Base-by-base conservation (phyloP, 2,329 filamentous ascomycete species). In the Alternaria postmessia region DNA sequence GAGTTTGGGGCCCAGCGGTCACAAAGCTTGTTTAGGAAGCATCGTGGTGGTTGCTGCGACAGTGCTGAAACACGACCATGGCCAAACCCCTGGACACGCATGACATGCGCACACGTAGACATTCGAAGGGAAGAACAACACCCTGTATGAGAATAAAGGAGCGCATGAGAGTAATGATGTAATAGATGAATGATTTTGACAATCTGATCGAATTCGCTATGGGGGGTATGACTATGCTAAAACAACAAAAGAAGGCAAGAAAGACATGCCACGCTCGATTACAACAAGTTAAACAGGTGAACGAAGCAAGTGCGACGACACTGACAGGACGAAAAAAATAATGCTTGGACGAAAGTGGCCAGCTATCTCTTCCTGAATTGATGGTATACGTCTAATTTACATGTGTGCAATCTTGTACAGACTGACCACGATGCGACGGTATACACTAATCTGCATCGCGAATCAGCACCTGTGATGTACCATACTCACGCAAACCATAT, bases 31-130 rank as follows among this genome's bases (percentile, higher is more conserved):
- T 51, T 66, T 56, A 22, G 66, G 69, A 48, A 57, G 53, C 62
- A 20, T 59, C 49, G 64, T 54, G 63, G 58, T 57, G 60, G 60
- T 26, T 43, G 65, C 56, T 75, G 73, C 68, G 72, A 76, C 74
- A 53, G 53, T 60, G 41, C 62, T 76, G 74, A 62, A 62, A 62
- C 59, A 34, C 39, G 54, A 52, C 46, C 46, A 36, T 49, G 44
- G 26, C 34, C 7, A 16, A 30, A 20, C 41, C 52, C 52, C 34
- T 47, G 16, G 52, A 36, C 28, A 28, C 14, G 32, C 24, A 54
- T 49, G 22, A 54, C 26, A 42, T 42, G 49, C 49, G 32, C 46
- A 49, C 46, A 26, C 30, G 46, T 49, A 36, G 20, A 30, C 30
- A 49, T 34, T 34, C 26, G 34, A 51, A 36, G 34, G 18, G 49